phyloP scores from a whole-genome alignment of 2,329 filamentous ascomycete genomes.

The Colletotrichum noveboracense region DNA sequence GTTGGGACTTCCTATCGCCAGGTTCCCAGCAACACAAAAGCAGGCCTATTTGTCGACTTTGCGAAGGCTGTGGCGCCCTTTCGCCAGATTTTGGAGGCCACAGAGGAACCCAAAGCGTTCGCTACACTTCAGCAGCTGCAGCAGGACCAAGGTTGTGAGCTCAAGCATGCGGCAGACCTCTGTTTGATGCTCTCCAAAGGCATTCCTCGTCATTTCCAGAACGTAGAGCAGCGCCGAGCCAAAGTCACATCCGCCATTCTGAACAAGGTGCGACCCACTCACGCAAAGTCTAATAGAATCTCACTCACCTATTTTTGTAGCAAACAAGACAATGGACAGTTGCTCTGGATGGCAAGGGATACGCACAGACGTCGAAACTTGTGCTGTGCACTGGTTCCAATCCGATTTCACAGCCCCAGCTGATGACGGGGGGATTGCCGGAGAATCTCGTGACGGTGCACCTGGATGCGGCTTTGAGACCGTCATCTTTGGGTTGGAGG shows the following conservation, averaged over 20 bases:
- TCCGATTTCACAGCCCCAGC: not conserved
- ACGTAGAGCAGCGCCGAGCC: not conserved
- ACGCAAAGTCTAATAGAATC: not conserved
- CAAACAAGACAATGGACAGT: not conserved
- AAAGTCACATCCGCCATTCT: not conserved
- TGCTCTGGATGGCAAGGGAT: not conserved
- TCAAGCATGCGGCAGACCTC: not conserved
- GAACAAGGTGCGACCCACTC: not conserved
- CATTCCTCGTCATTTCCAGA: not conserved
- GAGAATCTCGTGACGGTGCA: not conserved
- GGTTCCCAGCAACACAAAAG: not conserved
- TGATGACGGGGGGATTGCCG: not conserved
- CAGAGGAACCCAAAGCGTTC: not conserved
- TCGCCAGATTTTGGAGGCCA: not conserved
- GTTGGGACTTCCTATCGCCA: not conserved
- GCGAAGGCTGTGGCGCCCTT: not conserved
- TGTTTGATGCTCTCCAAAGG: not conserved
- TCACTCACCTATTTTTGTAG: not conserved
- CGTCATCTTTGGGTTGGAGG: not conserved
- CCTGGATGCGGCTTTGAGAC: not conserved
- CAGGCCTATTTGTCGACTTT: not conserved
- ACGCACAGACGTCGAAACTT: not conserved
- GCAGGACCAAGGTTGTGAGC: not conserved
- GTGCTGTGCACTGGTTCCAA: not conserved
- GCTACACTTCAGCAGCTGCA: not conserved